These are phyloP conservation scores for Penicillium canescens DNA, from an alignment of 495 filamentous ascomycete genomes.

Conservation along the genomic window DNA sequence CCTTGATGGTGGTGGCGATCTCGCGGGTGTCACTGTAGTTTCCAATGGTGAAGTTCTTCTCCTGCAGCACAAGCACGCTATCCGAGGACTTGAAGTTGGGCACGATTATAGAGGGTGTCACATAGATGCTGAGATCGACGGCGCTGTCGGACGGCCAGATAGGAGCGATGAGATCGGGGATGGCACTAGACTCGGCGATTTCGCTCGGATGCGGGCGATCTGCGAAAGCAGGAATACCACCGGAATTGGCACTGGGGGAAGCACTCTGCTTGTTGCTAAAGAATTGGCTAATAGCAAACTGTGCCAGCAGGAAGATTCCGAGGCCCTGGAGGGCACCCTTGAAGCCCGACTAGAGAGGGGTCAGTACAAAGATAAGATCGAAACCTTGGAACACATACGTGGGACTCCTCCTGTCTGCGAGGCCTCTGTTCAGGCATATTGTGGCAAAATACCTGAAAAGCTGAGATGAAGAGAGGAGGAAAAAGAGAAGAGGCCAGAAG, in stretches of 20 bases:
- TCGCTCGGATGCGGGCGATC: slow-evolving; percentile 60
- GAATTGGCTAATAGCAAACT: slow-evolving; percentile 61
- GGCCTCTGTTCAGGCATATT: slow-evolving; percentile 48
- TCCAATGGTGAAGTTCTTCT: slow-evolving; percentile 79
- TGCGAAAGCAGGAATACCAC: slow-evolving; percentile 62
- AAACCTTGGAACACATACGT: slow-evolving; percentile 30
- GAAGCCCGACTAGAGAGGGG: slow-evolving; percentile 48
- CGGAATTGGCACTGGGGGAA: slow-evolving; percentile 43
- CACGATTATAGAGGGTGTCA: slow-evolving; percentile 71
- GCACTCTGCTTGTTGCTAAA: slow-evolving; percentile 52
- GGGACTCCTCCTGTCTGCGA: slow-evolving; percentile 40
- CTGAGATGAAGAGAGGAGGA: slow-evolving; percentile 16
- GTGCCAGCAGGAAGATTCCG: slow-evolving; percentile 67
- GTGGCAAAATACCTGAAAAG: slow-evolving; percentile 6
- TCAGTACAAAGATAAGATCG: slow-evolving; percentile 14
- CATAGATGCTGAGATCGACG: slow-evolving; percentile 82
- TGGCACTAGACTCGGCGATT: slow-evolving; percentile 64
- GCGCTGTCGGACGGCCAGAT: slow-evolving; percentile 81
- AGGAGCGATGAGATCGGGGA: slow-evolving; percentile 77
- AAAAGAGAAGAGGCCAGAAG: slow-evolving; percentile 17
- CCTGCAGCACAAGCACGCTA: slow-evolving; percentile 66
- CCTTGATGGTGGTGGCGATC: slow-evolving; percentile 71
- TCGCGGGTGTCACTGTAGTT: slow-evolving; percentile 78
- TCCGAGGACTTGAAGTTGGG: slow-evolving; percentile 62
- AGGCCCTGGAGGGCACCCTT: slow-evolving; percentile 63